A percentile compares a stretch with the other conserved stretches of the same genome.
Evolutionary conservation across 2,329 filamentous ascomycete species (phyloP).

Genomic region (Aspergillus ochraceus): DNA sequence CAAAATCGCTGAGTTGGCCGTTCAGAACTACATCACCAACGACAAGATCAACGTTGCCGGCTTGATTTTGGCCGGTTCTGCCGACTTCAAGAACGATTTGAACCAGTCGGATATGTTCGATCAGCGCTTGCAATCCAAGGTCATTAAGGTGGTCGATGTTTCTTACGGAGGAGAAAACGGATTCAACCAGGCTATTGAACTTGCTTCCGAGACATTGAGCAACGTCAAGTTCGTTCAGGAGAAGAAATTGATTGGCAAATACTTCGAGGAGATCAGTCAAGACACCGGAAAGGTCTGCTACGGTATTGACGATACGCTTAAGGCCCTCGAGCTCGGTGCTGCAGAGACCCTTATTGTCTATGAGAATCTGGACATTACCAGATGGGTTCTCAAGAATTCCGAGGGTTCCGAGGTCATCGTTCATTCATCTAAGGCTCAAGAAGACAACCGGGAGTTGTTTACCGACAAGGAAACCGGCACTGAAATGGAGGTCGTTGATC

Average conservation of each 20-base stretch:
- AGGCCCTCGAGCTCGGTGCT: slow-evolving; percentile 92
- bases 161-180: slow-evolving; percentile 99
- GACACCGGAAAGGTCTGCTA: slow-evolving; percentile 97
- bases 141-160: slow-evolving; percentile 99
- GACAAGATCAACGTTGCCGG: slow-evolving; percentile 99
- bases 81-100: slow-evolving; percentile 99
- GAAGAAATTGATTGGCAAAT: slow-evolving; percentile 98
- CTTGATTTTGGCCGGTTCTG: slow-evolving; percentile 91
- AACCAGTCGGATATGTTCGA: slow-evolving; percentile 98
- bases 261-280: slow-evolving; percentile 98
- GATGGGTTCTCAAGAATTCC: slow-evolving; percentile 84
- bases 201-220: slow-evolving; percentile 90
- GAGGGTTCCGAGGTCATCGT: slow-evolving; percentile 71
- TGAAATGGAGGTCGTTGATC: slow-evolving; percentile 91
- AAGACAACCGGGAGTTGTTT: slow-evolving; percentile 78
- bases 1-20: slow-evolving; percentile 95
- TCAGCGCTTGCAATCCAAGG: slow-evolving; percentile 83
- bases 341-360: slow-evolving; percentile 94
- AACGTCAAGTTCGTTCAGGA: slow-evolving; percentile 99
- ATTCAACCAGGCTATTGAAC: slow-evolving; percentile 98
- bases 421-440: slow-evolving; percentile 85
- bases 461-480: slow-evolving; percentile 94
- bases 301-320: slow-evolving; percentile 95
- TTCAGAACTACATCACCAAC: slow-evolving; percentile 97
- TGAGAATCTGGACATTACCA: slow-evolving; percentile 93